phyloP scores from a whole-genome alignment of 768 basidiomycete species.

The Leccinum variicolor region DNA sequence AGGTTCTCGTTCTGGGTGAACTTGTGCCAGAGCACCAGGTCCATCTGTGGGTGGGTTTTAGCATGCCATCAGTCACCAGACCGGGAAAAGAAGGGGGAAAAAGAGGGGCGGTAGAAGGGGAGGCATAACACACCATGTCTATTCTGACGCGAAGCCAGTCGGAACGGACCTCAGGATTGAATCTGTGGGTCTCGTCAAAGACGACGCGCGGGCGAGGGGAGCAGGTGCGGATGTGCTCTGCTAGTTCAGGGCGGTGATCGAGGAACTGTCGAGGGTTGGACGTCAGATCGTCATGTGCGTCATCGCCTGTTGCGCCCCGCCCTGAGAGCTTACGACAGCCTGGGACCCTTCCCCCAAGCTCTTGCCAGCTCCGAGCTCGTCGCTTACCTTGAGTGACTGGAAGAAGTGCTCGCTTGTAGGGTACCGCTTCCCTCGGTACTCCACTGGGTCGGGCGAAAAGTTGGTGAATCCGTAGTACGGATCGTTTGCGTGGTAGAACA shows the following conservation, averaged over 20 bases:
- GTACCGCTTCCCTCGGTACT: constrained; percentile 37
- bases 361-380: not conserved
- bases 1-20: constrained; percentile 40
- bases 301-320: constrained; percentile 6
- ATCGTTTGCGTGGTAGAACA: constrained; percentile 31
- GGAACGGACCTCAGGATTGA: constrained; percentile 34
- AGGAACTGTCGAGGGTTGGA: constrained; percentile 24
- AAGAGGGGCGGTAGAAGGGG: not conserved
- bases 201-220: constrained; percentile 31
- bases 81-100: not conserved
- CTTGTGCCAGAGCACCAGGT: constrained; percentile 37
- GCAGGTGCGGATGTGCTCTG: constrained; percentile 34
- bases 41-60: constrained; percentile 28
- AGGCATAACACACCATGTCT: constrained; percentile 25
- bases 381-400: constrained; percentile 41
- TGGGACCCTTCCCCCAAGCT: not conserved
- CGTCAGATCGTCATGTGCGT: constrained; percentile 17
- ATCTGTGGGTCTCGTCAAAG: constrained; percentile 34
- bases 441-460: constrained; percentile 41
- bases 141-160: constrained; percentile 34
- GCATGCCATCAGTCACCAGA: constrained; percentile 5
- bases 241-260: constrained; percentile 33
- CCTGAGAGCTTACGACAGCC: not conserved
- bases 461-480: constrained; percentile 42
- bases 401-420: constrained; percentile 48